phyloP scores from a whole-genome alignment of 73 alveolate genomes.

The Paramecium pentaurelia region DNA sequence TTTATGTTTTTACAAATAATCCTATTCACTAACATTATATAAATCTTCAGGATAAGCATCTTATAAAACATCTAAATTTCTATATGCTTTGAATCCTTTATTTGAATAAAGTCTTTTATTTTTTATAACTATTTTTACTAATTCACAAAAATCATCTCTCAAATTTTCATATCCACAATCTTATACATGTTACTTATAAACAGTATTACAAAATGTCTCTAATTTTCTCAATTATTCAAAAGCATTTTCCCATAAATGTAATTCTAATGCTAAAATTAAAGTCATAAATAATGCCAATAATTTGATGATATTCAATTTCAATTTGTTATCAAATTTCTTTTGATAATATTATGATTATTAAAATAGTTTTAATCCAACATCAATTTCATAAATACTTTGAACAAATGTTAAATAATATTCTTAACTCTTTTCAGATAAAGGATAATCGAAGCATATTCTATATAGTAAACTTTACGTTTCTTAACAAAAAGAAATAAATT shows the following conservation, averaged over 20 bases:
- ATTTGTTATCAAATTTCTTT: conserved; percentile 31
- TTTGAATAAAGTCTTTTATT: background rate
- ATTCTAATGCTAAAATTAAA: conserved; percentile 6
- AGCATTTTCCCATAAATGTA: conserved; percentile 20
- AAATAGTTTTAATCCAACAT: conserved; percentile 29
- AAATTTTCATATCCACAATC: conserved; percentile 47
- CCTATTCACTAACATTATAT: background rate
- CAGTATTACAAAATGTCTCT: conserved; percentile 25
- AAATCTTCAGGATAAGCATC: conserved; percentile 38
- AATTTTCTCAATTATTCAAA: conserved; percentile 21
- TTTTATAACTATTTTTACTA: background rate
- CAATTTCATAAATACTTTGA: conserved; percentile 22
- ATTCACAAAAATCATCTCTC: conserved; percentile 43
- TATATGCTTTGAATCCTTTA: background rate
- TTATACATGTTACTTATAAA: background rate
- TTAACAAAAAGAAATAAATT: background rate
- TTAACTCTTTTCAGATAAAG: background rate
- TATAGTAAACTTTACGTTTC: background rate
- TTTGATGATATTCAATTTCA: background rate
- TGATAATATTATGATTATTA: conserved; percentile 19
- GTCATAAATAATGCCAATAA: conserved; percentile 3
- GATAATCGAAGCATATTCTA: conserved; percentile 27
- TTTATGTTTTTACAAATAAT: background rate
- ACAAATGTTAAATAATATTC: conserved; percentile 30
- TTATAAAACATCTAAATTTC: background rate